Evolutionary conservation across 2,329 filamentous ascomycete genomes (phyloP), one percentile per base, ranked within the genome.

Genomic region (Verruconis gallopava): DNA sequence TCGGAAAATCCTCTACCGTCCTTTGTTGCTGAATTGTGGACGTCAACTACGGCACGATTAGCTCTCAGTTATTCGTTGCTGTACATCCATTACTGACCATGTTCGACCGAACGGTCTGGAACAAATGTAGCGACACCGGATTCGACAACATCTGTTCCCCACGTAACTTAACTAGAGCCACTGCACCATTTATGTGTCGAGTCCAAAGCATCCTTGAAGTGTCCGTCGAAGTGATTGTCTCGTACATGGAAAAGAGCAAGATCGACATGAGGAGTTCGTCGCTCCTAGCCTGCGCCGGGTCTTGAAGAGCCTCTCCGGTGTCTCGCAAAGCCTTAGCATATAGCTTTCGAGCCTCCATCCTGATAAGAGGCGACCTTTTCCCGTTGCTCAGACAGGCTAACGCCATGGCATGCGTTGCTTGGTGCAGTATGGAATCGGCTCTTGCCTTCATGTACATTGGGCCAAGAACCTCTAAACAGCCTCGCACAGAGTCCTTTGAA

Each of bases 181-280:
- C 59, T 20, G 61, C 61, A 14, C 61, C 61, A 37, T 63, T 59
- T 18, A 64, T 57, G 39, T 64, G 61, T 15, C 59, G 55, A 5
- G 51, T 55, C 61, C 61, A 64, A 2, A 56, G 41, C 3, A 51
- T 53, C 15, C 60, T 59, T 2, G 56, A 56, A 33, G 59, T 53
- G 36, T 57, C 53, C 4, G 56, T 62, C 6, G 55, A 55, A 50
- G 57, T 59, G 37, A 63, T 59, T 53, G 62, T 60, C 54, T 64
- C 61, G 37, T 63, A 64, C 25, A 64, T 50, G 6, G 59, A 60
- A 46, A 63, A 62, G 43, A 64, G 51, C 34, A 64, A 51, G 12
- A 59, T 58, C 13, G 60, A 55, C 46, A 63, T 53, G 4, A 64
- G 50, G 18, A 53, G 59, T 46, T 62, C 59, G 45, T 64, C 55